These are phyloP conservation scores for Pythium coloratum DNA, from an alignment of 352 stramenopile genomes.

Conservation along the genomic window DNA sequence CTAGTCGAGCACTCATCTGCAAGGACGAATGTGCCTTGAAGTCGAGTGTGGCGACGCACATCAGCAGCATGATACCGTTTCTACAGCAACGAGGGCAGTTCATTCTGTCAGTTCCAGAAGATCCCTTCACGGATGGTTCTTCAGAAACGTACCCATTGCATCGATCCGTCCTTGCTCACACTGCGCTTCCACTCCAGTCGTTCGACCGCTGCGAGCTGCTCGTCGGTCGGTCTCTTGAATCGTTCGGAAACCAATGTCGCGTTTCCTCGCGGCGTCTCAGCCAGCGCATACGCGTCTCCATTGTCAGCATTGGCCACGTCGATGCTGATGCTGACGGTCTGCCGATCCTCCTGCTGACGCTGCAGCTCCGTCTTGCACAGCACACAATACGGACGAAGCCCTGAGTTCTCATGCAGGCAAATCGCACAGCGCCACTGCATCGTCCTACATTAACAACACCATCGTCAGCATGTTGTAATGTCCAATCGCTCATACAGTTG, in stretches of 20 bases:
- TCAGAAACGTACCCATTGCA: slow-evolving; percentile 43
- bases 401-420: slow-evolving; percentile 25
- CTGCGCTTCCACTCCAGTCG: slow-evolving; percentile 76
- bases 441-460: slow-evolving; percentile 4
- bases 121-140: not conserved
- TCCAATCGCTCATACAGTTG: not conserved
- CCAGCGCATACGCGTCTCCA: not conserved
- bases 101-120: not conserved
- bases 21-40: slow-evolving; percentile 17
- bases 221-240: slow-evolving; percentile 37
- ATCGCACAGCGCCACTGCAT: slow-evolving; percentile 15
- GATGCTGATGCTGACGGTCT: slow-evolving; percentile 1
- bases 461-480: not conserved
- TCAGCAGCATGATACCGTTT: slow-evolving; percentile 12
- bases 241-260: not conserved
- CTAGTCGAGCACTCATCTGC: not conserved
- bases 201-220: slow-evolving; percentile 53
- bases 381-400: slow-evolving; percentile 12
- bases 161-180: slow-evolving; percentile 27
- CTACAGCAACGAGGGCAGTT: not conserved
- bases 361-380: slow-evolving; percentile 16
- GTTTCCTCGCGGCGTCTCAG: not conserved
- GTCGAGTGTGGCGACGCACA: not conserved
- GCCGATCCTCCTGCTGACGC: not conserved
- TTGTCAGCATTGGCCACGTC: not conserved